Percentiles rank a stretch among this genome's conserved stretches.
These are phyloP conservation scores for Daldinia eschscholtzii DNA, from an alignment of 2,329 filamentous ascomycete species.

Conservation along the genomic window DNA sequence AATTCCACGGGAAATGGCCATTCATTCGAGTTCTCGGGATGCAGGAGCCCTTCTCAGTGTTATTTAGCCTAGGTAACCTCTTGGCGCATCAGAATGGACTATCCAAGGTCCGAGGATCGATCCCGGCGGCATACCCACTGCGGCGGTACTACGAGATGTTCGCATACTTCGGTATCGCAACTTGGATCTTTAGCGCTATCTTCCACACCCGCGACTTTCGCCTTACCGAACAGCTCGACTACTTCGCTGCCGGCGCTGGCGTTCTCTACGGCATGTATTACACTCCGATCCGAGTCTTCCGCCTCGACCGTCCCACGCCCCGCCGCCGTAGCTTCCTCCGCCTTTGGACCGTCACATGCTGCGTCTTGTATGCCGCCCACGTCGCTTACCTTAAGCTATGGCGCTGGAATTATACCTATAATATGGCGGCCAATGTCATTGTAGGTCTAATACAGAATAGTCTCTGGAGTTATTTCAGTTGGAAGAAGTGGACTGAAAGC, in stretches of 20 bases:
- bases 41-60: conserved; percentile 93
- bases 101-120: conserved; percentile 73
- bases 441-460: conserved; percentile 84
- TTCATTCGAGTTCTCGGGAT: conserved; percentile 91
- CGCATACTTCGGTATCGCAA: conserved; percentile 82
- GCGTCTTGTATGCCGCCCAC: conserved; percentile 78
- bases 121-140: conserved; percentile 81
- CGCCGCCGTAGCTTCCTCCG: conserved; percentile 67
- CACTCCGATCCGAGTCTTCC: conserved; percentile 82
- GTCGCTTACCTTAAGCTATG: conserved; percentile 87
- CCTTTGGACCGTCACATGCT: conserved; percentile 81
- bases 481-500: conserved; percentile 77
- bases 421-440: conserved; percentile 94
- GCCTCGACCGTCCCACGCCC: conserved; percentile 73
- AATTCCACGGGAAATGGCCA: conserved; percentile 99
- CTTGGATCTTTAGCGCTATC: conserved; percentile 89
- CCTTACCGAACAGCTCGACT: conserved; percentile 93
- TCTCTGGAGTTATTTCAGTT: conserved; percentile 89
- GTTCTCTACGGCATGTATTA: conserved; percentile 95
- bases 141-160: conserved; percentile 84
- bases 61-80: conserved; percentile 94
- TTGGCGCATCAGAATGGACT: conserved; percentile 86
- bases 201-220: conserved; percentile 93
- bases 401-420: conserved; percentile 96
- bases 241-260: conserved; percentile 90